phyloP scores from a whole-genome alignment of 345 rosid species.

The Lepidium sativum region DNA sequence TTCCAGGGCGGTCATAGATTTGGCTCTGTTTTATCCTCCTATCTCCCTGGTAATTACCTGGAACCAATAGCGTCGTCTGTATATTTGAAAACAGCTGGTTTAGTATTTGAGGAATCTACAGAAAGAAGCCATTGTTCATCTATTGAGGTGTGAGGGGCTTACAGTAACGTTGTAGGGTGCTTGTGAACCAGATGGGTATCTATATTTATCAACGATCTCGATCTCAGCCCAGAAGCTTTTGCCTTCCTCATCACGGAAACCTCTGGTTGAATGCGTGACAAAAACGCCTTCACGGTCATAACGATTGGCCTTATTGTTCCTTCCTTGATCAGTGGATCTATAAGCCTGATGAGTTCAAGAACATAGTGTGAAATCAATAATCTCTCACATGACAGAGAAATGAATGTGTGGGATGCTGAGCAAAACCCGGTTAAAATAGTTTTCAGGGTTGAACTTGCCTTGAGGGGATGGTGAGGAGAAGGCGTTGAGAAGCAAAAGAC shows the following conservation, averaged over 20 bases:
- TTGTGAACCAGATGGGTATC: conserved; percentile 86
- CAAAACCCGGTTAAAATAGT: not conserved
- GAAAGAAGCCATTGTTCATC: not conserved
- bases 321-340: conserved; percentile 88
- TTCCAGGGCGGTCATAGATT: conserved; percentile 61
- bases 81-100: not conserved
- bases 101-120: conserved; percentile 4
- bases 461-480: conserved; percentile 89
- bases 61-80: conserved; percentile 88
- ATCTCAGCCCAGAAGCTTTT: conserved; percentile 94
- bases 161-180: conserved; percentile 95
- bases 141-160: conserved; percentile 28
- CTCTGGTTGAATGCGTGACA: conserved; percentile 78
- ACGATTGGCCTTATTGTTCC: conserved; percentile 72
- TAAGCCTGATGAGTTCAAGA: conserved; percentile 66
- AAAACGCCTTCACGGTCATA: conserved; percentile 74
- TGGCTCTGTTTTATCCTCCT: conserved; percentile 64
- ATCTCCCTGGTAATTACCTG: conserved; percentile 94
- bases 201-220: conserved; percentile 78
- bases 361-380: conserved; percentile 25
- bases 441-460: conserved; percentile 43
- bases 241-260: conserved; percentile 98
- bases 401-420: not conserved
- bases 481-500: conserved; percentile 99
- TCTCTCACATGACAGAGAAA: conserved; percentile 44